Conservation (phyloP, 2,329 filamentous ascomycete genomes). For the Pseudogymnoascus verrucosus region DNA sequence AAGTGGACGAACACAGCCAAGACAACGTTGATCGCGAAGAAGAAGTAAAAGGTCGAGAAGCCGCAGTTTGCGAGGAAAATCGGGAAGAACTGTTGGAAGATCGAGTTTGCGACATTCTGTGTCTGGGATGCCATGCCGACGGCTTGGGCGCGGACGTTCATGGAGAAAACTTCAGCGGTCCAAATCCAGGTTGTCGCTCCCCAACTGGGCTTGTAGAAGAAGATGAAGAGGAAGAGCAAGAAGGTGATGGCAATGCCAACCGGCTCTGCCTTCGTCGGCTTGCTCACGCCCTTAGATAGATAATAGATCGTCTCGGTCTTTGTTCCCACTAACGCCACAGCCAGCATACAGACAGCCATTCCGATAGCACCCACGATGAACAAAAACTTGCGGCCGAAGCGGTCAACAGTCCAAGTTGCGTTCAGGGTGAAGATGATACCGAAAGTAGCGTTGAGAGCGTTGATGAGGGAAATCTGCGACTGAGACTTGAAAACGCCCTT, state of each 20-base stretch:
- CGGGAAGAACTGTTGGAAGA: slow-evolving; percentile 65
- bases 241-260: slow-evolving; percentile 63
- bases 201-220: slow-evolving; percentile 64
- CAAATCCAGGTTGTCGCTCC: slow-evolving; percentile 65
- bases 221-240: slow-evolving; percentile 57
- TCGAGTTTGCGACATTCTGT: slow-evolving; percentile 57
- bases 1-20: slow-evolving; percentile 44
- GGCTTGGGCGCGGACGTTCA: slow-evolving; percentile 64
- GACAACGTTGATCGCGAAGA: slow-evolving; percentile 40
- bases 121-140: slow-evolving; percentile 55
- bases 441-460: slow-evolving; percentile 65
- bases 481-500: slow-evolving; percentile 56
- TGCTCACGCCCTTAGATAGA: not conserved
- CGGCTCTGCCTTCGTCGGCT: slow-evolving; percentile 47
- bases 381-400: slow-evolving; percentile 62
- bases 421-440: slow-evolving; percentile 67
- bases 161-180: slow-evolving; percentile 61
- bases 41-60: slow-evolving; percentile 41
- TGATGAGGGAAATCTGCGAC: slow-evolving; percentile 61
- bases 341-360: slow-evolving; percentile 64
- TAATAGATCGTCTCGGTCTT: slow-evolving; percentile 34
- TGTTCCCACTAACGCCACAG: slow-evolving; percentile 49
- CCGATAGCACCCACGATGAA: slow-evolving; percentile 61
- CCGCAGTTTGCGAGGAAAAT: slow-evolving; percentile 52
- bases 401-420: slow-evolving; percentile 64